These are phyloP conservation scores for Glarea lozoyensis DNA, from an alignment of 495 filamentous ascomycete genomes.

Conservation along the genomic window DNA sequence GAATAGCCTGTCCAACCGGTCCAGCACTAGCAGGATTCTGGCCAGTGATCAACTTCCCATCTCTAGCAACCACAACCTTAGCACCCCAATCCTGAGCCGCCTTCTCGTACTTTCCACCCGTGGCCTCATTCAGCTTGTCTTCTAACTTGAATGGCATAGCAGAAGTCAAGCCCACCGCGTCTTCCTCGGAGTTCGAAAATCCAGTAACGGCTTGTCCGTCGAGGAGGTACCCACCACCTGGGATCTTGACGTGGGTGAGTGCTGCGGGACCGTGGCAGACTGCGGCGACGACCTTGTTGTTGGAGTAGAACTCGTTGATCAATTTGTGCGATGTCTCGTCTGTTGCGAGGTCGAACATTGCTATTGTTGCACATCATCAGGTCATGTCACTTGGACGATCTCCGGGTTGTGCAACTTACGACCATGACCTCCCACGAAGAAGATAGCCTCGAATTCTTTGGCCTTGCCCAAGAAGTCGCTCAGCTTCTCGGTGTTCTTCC, in stretches of 20 bases:
- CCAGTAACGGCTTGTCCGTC: slow-evolving; percentile 52
- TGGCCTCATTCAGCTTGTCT: slow-evolving; percentile 39
- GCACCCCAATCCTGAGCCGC: slow-evolving; percentile 46
- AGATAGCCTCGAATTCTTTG: slow-evolving; percentile 57
- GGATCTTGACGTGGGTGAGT: slow-evolving; percentile 46
- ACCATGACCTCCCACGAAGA: slow-evolving; percentile 72
- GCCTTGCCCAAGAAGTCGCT: slow-evolving; percentile 39
- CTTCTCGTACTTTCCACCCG: slow-evolving; percentile 49
- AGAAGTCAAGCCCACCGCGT: slow-evolving; percentile 32
- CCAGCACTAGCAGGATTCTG: slow-evolving; percentile 65
- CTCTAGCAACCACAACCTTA: slow-evolving; percentile 44
- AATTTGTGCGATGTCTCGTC: slow-evolving; percentile 43
- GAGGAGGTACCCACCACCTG: slow-evolving; percentile 41
- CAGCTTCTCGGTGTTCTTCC: slow-evolving; percentile 53
- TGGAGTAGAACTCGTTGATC: slow-evolving; percentile 49
- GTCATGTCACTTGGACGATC: background rate
- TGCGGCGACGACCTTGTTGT: slow-evolving; percentile 53
- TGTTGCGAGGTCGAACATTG: slow-evolving; percentile 60
- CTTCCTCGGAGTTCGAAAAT: slow-evolving; percentile 63
- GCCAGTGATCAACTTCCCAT: slow-evolving; percentile 59
- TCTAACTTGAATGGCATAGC: slow-evolving; percentile 60
- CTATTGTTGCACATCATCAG: slow-evolving; percentile 22
- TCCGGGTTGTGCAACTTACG: slow-evolving; percentile 32
- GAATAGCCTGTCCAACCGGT: slow-evolving; percentile 32
- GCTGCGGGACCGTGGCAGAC: slow-evolving; percentile 64